phyloP scores from a whole-genome alignment of 2,329 filamentous ascomycete genomes.

The Venturia asperata region DNA sequence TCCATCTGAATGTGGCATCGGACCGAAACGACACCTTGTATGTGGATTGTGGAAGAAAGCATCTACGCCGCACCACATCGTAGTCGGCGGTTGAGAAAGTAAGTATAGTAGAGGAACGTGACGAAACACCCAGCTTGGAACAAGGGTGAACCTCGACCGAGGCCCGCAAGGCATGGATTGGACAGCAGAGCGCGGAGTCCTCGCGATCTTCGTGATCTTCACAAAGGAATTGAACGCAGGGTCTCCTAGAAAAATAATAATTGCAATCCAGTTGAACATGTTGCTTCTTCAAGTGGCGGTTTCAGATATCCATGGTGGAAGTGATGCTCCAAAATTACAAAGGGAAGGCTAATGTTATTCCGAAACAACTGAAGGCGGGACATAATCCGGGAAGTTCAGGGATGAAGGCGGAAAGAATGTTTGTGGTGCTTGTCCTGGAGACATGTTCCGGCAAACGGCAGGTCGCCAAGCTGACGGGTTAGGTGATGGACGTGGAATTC shows the following conservation, averaged over 20 bases:
- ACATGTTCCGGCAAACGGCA: neutral
- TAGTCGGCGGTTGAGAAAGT: neutral
- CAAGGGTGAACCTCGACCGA: neutral
- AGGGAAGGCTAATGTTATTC: neutral
- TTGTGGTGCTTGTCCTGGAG: neutral
- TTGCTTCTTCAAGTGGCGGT: neutral
- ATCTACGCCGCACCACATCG: neutral
- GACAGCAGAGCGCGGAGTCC: neutral
- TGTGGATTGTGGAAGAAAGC: neutral
- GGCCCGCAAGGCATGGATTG: neutral
- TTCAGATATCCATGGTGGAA: neutral
- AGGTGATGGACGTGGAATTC: too few relatives aligned
- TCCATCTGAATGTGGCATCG: neutral
- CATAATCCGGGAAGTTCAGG: neutral
- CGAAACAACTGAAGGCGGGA: neutral
- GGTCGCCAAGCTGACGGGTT: too few relatives aligned
- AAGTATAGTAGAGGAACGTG: neutral
- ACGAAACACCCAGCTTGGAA: too few relatives aligned
- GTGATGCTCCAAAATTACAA: too few relatives aligned
- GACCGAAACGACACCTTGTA: neutral
- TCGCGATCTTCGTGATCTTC: neutral
- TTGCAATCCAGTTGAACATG: neutral
- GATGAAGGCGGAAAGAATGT: neutral
- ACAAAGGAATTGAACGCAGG: neutral
- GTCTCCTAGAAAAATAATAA: neutral